A percentile compares a stretch with the other conserved stretches of the same genome.
Evolutionary conservation across 768 basidiomycete genomes (phyloP).

Genomic region (Leucogyrophana mollusca): DNA sequence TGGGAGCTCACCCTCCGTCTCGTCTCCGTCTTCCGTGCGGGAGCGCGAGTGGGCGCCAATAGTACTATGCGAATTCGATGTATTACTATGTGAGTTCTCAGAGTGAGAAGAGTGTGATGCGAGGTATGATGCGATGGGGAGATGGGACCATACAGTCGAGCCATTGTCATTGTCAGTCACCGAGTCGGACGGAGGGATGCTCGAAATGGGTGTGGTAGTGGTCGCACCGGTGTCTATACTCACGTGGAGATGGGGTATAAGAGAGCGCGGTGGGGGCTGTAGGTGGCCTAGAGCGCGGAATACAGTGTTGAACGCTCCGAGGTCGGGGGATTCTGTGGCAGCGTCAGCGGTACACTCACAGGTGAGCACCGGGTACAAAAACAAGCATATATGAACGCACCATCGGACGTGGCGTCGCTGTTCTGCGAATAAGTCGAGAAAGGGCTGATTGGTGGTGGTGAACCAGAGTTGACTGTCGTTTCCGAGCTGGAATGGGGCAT

Average conservation of each 20-base stretch:
- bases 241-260: constrained; percentile 15
- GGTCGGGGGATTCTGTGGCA: constrained; percentile 58
- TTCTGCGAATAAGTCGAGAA: constrained; percentile 36
- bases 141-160: constrained; percentile 67
- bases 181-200: constrained; percentile 22
- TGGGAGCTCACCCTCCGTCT: constrained; percentile 38
- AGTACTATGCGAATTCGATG: constrained; percentile 17
- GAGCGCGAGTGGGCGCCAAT: constrained; percentile 25
- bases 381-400: constrained; percentile 15
- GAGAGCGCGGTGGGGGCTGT: constrained; percentile 41
- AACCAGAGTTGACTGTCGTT: constrained; percentile 25
- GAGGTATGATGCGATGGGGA: constrained; percentile 59
- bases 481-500: constrained; percentile 37
- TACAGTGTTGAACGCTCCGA: constrained; percentile 70
- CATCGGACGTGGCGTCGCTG: constrained; percentile 58
- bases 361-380: not conserved
- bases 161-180: constrained; percentile 41
- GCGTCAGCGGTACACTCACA: too few species aligned
- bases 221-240: constrained; percentile 23
- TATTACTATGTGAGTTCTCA: constrained; percentile 7
- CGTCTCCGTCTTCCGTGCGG: constrained; percentile 22
- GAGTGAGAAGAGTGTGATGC: constrained; percentile 25
- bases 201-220: not conserved
- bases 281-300: constrained; percentile 64
- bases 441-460: constrained; percentile 35